A percentile compares a stretch with the other conserved stretches of the same genome.
phyloP scores from a whole-genome alignment of 2,329 filamentous ascomycete genomes.

The Arthrocladium fulminans region DNA sequence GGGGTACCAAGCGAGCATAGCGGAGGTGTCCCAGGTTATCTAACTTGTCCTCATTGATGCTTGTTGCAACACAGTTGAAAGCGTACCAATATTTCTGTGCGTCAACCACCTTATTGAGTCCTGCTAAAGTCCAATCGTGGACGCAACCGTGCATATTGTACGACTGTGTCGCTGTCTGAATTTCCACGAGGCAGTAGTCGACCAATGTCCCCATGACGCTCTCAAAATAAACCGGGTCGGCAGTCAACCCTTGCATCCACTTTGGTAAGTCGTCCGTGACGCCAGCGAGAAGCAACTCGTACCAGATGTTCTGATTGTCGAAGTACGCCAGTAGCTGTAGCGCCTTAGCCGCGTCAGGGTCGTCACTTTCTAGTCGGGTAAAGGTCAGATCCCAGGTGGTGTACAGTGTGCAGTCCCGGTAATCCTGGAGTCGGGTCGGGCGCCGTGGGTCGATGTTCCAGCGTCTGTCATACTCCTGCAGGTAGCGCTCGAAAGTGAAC shows the following conservation, averaged over 20 bases:
- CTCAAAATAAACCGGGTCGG: slow-evolving; percentile 9
- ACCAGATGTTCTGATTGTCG: slow-evolving; percentile 39
- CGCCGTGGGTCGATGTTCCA: not conserved
- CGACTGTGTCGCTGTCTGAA: not conserved
- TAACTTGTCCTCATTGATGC: not conserved
- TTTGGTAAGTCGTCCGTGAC: slow-evolving; percentile 1
- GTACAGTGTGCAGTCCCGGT: slow-evolving; percentile 15
- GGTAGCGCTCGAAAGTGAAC: slow-evolving; percentile 32
- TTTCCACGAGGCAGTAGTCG: slow-evolving; percentile 13
- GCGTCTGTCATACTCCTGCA: slow-evolving; percentile 29
- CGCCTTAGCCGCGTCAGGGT: slow-evolving; percentile 26
- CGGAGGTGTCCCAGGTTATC: not conserved
- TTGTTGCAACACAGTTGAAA: slow-evolving; percentile 10
- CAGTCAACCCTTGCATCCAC: not conserved
- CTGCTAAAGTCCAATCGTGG: slow-evolving; percentile 16
- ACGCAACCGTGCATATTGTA: slow-evolving; percentile 16
- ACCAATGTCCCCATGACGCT: slow-evolving; percentile 9
- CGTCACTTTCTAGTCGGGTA: slow-evolving; percentile 8
- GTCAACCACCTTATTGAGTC: slow-evolving; percentile 9
- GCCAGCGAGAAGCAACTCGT: slow-evolving; percentile 29
- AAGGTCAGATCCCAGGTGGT: slow-evolving; percentile 19
- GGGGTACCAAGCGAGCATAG: not conserved
- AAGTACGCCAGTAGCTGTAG: slow-evolving; percentile 39
- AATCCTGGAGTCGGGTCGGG: slow-evolving; percentile 7
- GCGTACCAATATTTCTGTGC: slow-evolving; percentile 10